phyloP scores from a whole-genome alignment of 768 basidiomycete genomes.

The Boletus coccyginus region DNA sequence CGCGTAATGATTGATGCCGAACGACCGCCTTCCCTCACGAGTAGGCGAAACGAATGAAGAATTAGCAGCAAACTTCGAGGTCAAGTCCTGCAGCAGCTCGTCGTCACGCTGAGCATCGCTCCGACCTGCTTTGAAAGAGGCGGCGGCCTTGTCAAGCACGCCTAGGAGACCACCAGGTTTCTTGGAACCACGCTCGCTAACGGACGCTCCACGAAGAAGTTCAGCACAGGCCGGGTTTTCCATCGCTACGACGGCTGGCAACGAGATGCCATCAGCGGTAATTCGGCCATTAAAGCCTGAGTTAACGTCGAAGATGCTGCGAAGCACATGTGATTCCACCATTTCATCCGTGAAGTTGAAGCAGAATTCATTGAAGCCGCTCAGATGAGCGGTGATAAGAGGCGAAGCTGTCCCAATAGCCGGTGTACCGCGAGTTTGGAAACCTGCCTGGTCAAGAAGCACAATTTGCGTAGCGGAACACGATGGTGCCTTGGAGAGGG shows the following conservation, averaged over 20 bases:
- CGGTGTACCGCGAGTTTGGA: slow-evolving; percentile 49
- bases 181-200: slow-evolving; percentile 43
- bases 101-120: slow-evolving; percentile 46
- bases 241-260: slow-evolving; percentile 47
- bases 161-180: slow-evolving; percentile 62
- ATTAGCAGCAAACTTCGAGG: slow-evolving; percentile 45
- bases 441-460: slow-evolving; percentile 56
- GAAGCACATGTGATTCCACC: slow-evolving; percentile 55
- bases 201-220: slow-evolving; percentile 52
- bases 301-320: slow-evolving; percentile 50
- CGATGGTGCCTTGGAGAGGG: slow-evolving; percentile 39
- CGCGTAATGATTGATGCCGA: slow-evolving; percentile 62
- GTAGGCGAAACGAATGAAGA: slow-evolving; percentile 47
- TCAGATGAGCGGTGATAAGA: slow-evolving; percentile 53
- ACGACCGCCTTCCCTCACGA: slow-evolving; percentile 35
- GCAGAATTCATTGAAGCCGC: slow-evolving; percentile 60
- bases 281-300: slow-evolving; percentile 44
- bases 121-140: slow-evolving; percentile 50
- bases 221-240: slow-evolving; percentile 57
- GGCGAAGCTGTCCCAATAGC: slow-evolving; percentile 43
- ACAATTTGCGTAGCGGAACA: slow-evolving; percentile 46
- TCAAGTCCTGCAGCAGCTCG: slow-evolving; percentile 49
- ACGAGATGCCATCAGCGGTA: slow-evolving; percentile 48
- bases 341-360: slow-evolving; percentile 60
- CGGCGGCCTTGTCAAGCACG: slow-evolving; percentile 48